A percentile compares a stretch with the other conserved stretches of the same genome.
These are phyloP conservation scores for Pseudogymnoascus sp. DNA, from an alignment of 2,329 filamentous ascomycete genomes.

Conservation along the genomic window DNA sequence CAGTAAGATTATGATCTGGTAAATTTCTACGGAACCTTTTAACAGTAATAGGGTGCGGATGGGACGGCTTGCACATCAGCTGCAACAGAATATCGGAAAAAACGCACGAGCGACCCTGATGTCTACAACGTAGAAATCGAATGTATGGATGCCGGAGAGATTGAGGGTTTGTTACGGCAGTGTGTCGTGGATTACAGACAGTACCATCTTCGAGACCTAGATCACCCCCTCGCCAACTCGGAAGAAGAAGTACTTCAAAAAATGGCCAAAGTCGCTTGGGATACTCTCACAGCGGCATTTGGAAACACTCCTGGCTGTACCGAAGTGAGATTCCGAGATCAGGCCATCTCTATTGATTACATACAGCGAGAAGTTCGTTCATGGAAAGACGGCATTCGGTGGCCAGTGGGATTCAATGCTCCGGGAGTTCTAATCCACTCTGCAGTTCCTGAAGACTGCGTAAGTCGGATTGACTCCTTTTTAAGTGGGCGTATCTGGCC, in stretches of 20 bases:
- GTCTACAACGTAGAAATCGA: constrained; percentile 14
- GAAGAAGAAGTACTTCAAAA: constrained; percentile 8
- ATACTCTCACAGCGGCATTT: constrained; percentile 13
- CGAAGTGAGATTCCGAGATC: constrained; percentile 10
- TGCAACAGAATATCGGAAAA: constrained; percentile 15
- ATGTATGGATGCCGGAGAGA: constrained; percentile 13
- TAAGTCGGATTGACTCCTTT: constrained; percentile 9
- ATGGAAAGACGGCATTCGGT: constrained; percentile 13
- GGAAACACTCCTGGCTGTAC: constrained; percentile 8
- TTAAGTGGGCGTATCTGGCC: constrained; percentile 13
- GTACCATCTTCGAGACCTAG: constrained; percentile 13
- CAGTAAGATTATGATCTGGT: constrained; percentile 8
- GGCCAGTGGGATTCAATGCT: constrained; percentile 12
- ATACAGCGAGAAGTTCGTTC: constrained; percentile 10
- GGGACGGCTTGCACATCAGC: constrained; percentile 13
- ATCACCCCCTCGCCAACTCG: background rate
- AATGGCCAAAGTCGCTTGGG: constrained; percentile 14
- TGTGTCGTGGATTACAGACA: constrained; percentile 14
- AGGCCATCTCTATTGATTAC: constrained; percentile 4
- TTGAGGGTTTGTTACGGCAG: constrained; percentile 14
- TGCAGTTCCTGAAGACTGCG: constrained; percentile 5
- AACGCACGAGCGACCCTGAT: constrained; percentile 10
- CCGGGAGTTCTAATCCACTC: constrained; percentile 7
- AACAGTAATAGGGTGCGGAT: constrained; percentile 10
- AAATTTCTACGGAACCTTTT: background rate